These are phyloP conservation scores for Lyophyllum shimeji DNA, from an alignment of 768 basidiomycete species.

Conservation along the genomic window DNA sequence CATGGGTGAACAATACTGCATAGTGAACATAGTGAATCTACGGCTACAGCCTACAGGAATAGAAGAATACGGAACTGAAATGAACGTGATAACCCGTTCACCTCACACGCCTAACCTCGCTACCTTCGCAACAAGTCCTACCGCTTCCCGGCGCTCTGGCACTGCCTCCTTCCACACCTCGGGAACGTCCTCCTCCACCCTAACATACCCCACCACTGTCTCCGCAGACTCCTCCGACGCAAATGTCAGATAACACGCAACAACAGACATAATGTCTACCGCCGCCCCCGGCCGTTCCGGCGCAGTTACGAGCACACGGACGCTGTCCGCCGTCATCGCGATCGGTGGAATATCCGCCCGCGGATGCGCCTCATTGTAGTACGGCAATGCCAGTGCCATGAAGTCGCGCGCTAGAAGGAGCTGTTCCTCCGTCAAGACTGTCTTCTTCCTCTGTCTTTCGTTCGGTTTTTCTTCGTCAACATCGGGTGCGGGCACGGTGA, in stretches of 20 bases:
- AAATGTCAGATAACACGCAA: constrained; percentile 24
- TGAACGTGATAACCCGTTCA: neutral
- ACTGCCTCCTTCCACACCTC: constrained; percentile 21
- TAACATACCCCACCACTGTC: constrained; percentile 20
- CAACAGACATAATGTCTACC: constrained; percentile 25
- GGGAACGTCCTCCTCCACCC: constrained; percentile 19
- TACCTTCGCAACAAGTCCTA: constrained; percentile 16
- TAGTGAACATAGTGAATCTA: neutral
- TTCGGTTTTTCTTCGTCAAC: neutral
- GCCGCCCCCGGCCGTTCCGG: constrained; percentile 16
- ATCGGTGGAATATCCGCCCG: constrained; percentile 1
- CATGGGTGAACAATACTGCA: too few species aligned
- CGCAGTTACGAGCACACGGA: constrained; percentile 21
- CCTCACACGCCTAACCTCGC: constrained; percentile 9
- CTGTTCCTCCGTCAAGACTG: constrained; percentile 29
- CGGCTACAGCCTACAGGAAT: neutral
- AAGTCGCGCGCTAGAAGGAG: constrained; percentile 43
- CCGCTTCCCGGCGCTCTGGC: constrained; percentile 15
- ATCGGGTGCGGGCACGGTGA: constrained; percentile 8
- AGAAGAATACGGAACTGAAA: neutral
- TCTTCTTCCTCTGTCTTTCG: constrained; percentile 9
- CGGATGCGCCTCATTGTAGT: constrained; percentile 21
- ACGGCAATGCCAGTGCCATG: constrained; percentile 38
- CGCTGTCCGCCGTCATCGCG: constrained; percentile 10
- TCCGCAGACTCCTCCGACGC: constrained; percentile 19